Evolutionary conservation across 148 eudicot species (phyloP).

Genomic region (Vaccinium corymbosum): DNA sequence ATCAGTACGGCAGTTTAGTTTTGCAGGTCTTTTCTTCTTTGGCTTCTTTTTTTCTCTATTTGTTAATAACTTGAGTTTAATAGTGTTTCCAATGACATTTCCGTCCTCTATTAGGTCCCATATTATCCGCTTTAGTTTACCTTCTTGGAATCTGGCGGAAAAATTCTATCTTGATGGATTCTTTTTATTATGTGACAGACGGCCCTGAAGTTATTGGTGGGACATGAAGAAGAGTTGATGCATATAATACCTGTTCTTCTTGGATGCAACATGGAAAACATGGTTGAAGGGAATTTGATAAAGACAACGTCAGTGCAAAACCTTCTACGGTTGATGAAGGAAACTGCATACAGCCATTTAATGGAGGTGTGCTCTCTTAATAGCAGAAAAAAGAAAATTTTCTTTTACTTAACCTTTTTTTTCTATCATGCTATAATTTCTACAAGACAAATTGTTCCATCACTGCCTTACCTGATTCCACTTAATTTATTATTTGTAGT

Average conservation of each 20-base stretch:
- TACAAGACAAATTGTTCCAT: background rate
- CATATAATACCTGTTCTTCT: conserved; percentile 62
- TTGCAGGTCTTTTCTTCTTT: conserved; percentile 51
- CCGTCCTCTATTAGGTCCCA: background rate
- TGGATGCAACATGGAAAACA: conserved; percentile 52
- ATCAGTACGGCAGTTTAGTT: conserved; percentile 85
- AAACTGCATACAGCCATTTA: conserved; percentile 84
- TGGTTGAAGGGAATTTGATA: conserved; percentile 39
- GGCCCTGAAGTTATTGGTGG: conserved; percentile 65
- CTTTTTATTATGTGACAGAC: conserved; percentile 51
- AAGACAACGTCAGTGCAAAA: conserved; percentile 35
- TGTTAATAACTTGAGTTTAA: background rate
- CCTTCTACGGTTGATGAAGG: conserved; percentile 56
- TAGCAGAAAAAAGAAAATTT: background rate
- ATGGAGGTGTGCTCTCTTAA: conserved; percentile 66
- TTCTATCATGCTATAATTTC: background rate
- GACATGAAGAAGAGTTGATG: conserved; percentile 56
- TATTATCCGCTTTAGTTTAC: background rate
- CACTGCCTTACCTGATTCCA: background rate
- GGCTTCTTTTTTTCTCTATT: background rate
- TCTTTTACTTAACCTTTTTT: background rate
- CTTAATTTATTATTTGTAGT: background rate
- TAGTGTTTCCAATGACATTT: background rate
- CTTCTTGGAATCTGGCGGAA: background rate
- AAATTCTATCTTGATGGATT: conserved; percentile 5